A percentile compares a stretch with the other conserved stretches of the same genome.
phyloP scores from a whole-genome alignment of 257 asterid species.

The Nicotiana paniculata region DNA sequence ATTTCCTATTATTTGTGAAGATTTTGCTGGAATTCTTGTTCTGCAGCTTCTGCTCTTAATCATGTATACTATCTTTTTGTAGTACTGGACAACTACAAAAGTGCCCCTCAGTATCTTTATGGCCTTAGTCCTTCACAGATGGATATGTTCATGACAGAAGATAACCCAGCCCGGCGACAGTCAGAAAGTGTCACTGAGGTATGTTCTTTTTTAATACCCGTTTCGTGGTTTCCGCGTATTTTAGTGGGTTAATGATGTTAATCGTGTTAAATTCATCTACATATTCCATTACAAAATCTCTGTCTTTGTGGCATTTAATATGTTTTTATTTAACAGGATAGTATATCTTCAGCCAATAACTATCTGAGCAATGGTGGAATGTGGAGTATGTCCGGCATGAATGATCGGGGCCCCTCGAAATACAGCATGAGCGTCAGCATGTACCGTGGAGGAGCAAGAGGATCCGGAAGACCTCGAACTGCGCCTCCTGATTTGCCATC shows the following conservation, averaged over 20 bases:
- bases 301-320: not conserved
- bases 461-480: slow-evolving; percentile 58
- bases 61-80: slow-evolving; percentile 9
- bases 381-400: slow-evolving; percentile 53
- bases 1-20: not conserved
- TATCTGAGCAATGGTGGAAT: slow-evolving; percentile 73
- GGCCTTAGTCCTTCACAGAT: slow-evolving; percentile 88
- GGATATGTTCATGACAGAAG: slow-evolving; percentile 94
- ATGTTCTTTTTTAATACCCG: slow-evolving; percentile 5
- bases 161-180: slow-evolving; percentile 60
- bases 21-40: not conserved
- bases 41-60: not conserved
- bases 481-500: slow-evolving; percentile 98
- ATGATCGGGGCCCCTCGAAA: slow-evolving; percentile 50
- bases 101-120: slow-evolving; percentile 67
- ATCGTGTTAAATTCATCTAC: not conserved
- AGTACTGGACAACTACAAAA: slow-evolving; percentile 87
- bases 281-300: not conserved
- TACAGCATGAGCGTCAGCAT: slow-evolving; percentile 71
- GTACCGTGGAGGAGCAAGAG: slow-evolving; percentile 79
- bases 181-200: slow-evolving; percentile 80
- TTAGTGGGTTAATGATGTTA: not conserved
- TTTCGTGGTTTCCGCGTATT: not conserved
- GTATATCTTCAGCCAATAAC: slow-evolving; percentile 60
- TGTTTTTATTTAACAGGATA: slow-evolving; percentile 44